Evolutionary conservation across 768 basidiomycete genomes (phyloP).

Genomic region (Termitomyces sp.): DNA sequence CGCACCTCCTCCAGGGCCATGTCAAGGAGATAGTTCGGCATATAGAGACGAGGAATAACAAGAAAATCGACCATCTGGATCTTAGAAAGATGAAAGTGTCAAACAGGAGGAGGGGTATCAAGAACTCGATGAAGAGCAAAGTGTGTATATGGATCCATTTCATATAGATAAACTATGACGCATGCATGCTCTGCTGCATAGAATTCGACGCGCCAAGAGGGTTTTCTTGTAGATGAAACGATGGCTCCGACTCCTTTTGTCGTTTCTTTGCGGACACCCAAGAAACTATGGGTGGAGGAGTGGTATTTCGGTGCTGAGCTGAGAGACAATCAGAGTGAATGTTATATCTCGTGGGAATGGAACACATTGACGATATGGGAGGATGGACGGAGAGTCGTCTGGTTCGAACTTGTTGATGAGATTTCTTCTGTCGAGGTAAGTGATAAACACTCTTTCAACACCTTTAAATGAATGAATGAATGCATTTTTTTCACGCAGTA

Average conservation of each 20-base stretch:
- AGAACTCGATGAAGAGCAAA: constrained; percentile 14
- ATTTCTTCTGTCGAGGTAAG: neutral
- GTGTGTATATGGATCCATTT: neutral
- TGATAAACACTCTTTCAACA: too few relatives aligned
- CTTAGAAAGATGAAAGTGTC: neutral
- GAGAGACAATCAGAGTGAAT: neutral
- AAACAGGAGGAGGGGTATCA: neutral
- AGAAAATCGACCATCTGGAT: neutral
- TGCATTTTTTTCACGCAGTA: neutral
- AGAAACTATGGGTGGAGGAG: neutral
- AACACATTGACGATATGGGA: neutral
- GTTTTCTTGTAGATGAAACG: neutral
- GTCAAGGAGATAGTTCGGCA: constrained; percentile 3
- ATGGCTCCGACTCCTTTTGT: neutral
- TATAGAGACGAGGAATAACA: neutral
- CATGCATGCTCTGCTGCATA: neutral
- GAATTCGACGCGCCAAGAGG: neutral
- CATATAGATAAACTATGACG: neutral
- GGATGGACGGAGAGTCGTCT: neutral
- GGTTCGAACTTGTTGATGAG: neutral
- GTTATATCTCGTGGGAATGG: neutral
- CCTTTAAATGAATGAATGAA: too few relatives aligned
- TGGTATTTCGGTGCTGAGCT: neutral
- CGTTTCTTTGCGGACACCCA: neutral
- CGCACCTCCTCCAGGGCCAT: neutral